Conservation (phyloP, 306 rosid genomes). For the Leucaena leucocephala region DNA sequence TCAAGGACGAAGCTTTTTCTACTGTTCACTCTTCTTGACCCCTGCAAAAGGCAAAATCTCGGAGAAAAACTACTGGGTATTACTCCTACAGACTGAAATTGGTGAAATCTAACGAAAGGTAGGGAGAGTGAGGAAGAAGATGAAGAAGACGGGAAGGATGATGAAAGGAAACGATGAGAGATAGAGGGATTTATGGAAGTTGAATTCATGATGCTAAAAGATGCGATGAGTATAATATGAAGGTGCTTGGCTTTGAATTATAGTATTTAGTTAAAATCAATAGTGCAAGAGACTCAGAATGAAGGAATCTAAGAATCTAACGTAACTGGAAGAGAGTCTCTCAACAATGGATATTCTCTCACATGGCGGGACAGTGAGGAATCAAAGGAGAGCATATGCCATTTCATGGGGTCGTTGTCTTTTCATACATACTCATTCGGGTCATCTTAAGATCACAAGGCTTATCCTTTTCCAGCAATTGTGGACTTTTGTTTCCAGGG, state of each 20-base stretch:
- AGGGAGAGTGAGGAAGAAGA: constrained; percentile 18
- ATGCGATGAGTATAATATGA: constrained; percentile 31
- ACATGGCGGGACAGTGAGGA: constrained; percentile 34
- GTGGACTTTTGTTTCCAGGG: not conserved
- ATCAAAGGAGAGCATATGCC: constrained; percentile 58
- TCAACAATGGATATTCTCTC: constrained; percentile 55
- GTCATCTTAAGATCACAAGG: not conserved
- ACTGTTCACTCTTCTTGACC: constrained; percentile 26
- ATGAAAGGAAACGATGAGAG: constrained; percentile 54
- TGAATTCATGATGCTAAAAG: constrained; percentile 49
- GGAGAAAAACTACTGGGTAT: constrained; percentile 50
- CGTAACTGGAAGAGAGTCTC: constrained; percentile 19
- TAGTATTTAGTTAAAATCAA: constrained; percentile 10
- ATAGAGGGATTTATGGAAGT: constrained; percentile 67
- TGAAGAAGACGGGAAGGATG: constrained; percentile 17
- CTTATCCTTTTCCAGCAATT: not conserved
- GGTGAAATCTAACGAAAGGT: constrained; percentile 32
- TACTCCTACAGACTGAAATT: constrained; percentile 31
- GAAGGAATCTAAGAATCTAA: constrained; percentile 35
- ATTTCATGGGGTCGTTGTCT: constrained; percentile 31
- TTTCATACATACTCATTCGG: not conserved
- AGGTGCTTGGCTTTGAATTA: constrained; percentile 15
- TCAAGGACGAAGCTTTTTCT: constrained; percentile 42
- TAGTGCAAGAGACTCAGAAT: constrained; percentile 5
- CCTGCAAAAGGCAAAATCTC: constrained; percentile 30